Evolutionary conservation across 768 basidiomycete species (phyloP), one percentile per base, ranked within the genome.

Genomic region (Termitomyces sp.): DNA sequence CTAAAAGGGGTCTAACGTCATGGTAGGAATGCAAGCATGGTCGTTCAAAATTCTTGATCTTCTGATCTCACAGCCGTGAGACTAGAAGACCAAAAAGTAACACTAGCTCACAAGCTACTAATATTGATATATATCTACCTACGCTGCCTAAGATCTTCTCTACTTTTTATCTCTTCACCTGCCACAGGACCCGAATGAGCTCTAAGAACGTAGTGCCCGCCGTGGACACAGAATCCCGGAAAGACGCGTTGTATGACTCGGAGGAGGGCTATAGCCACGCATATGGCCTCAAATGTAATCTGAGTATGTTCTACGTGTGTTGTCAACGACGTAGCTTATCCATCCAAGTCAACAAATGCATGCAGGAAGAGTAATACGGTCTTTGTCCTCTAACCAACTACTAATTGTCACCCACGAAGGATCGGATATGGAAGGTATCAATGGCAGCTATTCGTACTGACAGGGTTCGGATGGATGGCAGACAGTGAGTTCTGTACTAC

Each of bases 371-470:
- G 79, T 80, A 38, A 12, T 74, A 70, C 59, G 4, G 37, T 50
- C 43, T n/a, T n/a, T 45, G 36, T 34, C 14, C 10, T 36, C 36
- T 54, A 20, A 57, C 25, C 40, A 43, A 1, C 32, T n/a, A 3
- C 40, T 32, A 10, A 55, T 43, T 20, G 14, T 11, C 36, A 31
- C 9, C 40, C 40, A 11, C 51, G 5, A 65, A 81, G 81, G 60
- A 80, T 83, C 51, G 81, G 82, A 53, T 83, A 79, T 46, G 82
- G 82, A 14, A 74, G 73, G 46, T 83, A 83, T 70, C 82, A 83
- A 58, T 68, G 72, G 56, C 77, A 82, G 64, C 74, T 83, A 36
- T 82, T 83, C 65, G 20, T 74, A 31, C 70, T 83, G 15, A 73
- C 78, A 55, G 81, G 81, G 57, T 67, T 82, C 5, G 81, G 81